phyloP scores from a whole-genome alignment of 2,329 filamentous ascomycete species.

The Metarhizium anisopliae region DNA sequence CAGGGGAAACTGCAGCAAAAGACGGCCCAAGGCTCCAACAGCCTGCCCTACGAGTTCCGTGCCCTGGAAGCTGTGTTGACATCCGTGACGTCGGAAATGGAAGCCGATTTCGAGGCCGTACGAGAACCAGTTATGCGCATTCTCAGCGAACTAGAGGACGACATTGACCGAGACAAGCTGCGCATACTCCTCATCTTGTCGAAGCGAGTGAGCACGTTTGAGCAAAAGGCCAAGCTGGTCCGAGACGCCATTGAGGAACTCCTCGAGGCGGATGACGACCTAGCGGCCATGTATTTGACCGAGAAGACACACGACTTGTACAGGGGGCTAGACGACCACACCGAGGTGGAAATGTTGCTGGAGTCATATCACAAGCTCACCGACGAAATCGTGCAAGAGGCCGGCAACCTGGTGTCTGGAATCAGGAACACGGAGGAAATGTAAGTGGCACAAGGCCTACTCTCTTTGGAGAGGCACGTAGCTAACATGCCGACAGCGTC shows the following conservation, averaged over 20 bases:
- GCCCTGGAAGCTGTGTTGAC: slow-evolving; percentile 92
- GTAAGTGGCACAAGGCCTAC: slow-evolving; percentile 40
- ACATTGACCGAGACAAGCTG: slow-evolving; percentile 91
- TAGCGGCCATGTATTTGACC: slow-evolving; percentile 89
- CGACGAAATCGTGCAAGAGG: slow-evolving; percentile 95
- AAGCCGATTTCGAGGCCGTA: slow-evolving; percentile 90
- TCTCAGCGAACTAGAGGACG: slow-evolving; percentile 83
- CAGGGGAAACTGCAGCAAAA: slow-evolving; percentile 88
- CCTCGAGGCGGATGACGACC: slow-evolving; percentile 90
- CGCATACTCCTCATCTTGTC: slow-evolving; percentile 85
- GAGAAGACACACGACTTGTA: slow-evolving; percentile 71
- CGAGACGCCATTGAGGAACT: slow-evolving; percentile 92
- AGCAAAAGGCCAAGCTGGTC: slow-evolving; percentile 91
- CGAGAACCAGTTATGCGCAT: slow-evolving; percentile 86
- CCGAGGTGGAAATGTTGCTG: slow-evolving; percentile 91
- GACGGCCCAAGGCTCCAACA: slow-evolving; percentile 40
- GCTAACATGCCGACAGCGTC: slow-evolving; percentile 47
- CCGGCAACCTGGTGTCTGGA: slow-evolving; percentile 83
- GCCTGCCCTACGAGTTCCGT: slow-evolving; percentile 88
- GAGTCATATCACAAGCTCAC: slow-evolving; percentile 97
- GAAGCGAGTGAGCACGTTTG: slow-evolving; percentile 92
- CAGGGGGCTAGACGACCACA: slow-evolving; percentile 77
- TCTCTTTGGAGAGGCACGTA: not conserved
- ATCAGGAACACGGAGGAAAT: slow-evolving; percentile 99
- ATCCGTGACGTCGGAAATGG: slow-evolving; percentile 82